phyloP scores from a whole-genome alignment of 164 flowering plant genomes.

The Aristolochia contorta region DNA sequence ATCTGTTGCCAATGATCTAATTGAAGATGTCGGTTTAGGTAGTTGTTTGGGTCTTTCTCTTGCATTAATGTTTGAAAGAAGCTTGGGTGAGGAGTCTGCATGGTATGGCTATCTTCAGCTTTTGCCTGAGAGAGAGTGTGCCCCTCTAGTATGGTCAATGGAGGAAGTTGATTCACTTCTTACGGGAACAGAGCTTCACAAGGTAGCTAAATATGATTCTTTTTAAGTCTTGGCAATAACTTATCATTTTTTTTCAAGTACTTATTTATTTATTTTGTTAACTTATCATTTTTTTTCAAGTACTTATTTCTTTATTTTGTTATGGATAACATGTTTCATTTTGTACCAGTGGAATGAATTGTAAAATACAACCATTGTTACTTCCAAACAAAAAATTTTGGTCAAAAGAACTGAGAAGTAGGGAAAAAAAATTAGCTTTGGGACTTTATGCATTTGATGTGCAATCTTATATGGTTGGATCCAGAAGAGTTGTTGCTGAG shows the following conservation, averaged over 20 bases:
- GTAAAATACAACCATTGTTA: no score
- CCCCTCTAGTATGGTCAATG: slow-evolving; percentile 72
- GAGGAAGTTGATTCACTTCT: slow-evolving; percentile 56
- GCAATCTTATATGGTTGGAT: no score
- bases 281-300: neutral
- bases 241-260: neutral
- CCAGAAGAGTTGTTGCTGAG: no score
- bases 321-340: neutral
- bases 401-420: no score
- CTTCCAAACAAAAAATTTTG: no score
- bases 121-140: slow-evolving; percentile 48
- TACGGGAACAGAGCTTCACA: slow-evolving; percentile 78
- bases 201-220: slow-evolving; percentile 30
- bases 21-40: slow-evolving; percentile 50
- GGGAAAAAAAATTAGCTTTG: no score
- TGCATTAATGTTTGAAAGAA: slow-evolving; percentile 78
- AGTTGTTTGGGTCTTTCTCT: slow-evolving; percentile 60
- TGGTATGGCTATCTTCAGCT: slow-evolving; percentile 79
- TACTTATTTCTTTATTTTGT: neutral
- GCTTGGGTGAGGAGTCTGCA: slow-evolving; percentile 52
- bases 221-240: neutral
- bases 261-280: no score
- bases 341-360: neutral
- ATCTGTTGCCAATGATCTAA: slow-evolving; percentile 39
- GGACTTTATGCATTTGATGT: no score